These are phyloP conservation scores for Astragalus membranaceus DNA, from an alignment of 306 rosid genomes.

Conservation along the genomic window DNA sequence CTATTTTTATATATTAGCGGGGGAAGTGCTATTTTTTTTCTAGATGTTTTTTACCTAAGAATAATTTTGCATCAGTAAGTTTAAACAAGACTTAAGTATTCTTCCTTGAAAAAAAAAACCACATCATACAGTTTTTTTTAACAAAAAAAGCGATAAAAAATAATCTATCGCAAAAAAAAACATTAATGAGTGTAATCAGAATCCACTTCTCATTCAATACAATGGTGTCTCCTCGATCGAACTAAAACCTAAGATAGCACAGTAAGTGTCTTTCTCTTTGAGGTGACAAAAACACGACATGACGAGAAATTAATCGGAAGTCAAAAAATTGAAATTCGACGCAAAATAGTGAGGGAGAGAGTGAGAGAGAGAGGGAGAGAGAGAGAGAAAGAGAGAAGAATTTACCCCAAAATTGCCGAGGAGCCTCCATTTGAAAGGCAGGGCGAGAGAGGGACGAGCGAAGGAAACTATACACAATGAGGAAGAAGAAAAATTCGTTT, in stretches of 20 bases:
- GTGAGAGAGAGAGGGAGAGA: background rate
- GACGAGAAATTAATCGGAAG: background rate
- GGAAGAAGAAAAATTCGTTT: background rate
- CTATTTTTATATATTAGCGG: too few relatives aligned
- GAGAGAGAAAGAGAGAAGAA: background rate
- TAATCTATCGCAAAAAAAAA: background rate
- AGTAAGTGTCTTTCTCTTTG: background rate
- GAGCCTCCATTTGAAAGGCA: background rate
- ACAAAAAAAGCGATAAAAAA: background rate
- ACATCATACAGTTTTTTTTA: too few relatives aligned
- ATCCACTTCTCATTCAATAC: too few relatives aligned
- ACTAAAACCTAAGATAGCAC: background rate
- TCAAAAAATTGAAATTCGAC: background rate
- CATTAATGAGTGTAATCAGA: too few relatives aligned
- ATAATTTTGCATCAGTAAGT: too few relatives aligned
- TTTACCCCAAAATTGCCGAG: conserved; percentile 83
- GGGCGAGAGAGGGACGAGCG: background rate
- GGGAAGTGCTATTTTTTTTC: too few relatives aligned
- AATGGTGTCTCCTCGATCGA: too few relatives aligned
- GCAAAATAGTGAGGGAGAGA: too few relatives aligned
- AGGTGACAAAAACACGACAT: background rate
- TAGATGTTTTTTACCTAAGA: too few relatives aligned
- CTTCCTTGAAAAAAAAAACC: too few relatives aligned
- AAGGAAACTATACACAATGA: background rate
- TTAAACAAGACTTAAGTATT: too few relatives aligned